These are phyloP conservation scores for Nigrograna mackinnonii DNA, from an alignment of 2,329 filamentous ascomycete genomes.

Conservation along the genomic window DNA sequence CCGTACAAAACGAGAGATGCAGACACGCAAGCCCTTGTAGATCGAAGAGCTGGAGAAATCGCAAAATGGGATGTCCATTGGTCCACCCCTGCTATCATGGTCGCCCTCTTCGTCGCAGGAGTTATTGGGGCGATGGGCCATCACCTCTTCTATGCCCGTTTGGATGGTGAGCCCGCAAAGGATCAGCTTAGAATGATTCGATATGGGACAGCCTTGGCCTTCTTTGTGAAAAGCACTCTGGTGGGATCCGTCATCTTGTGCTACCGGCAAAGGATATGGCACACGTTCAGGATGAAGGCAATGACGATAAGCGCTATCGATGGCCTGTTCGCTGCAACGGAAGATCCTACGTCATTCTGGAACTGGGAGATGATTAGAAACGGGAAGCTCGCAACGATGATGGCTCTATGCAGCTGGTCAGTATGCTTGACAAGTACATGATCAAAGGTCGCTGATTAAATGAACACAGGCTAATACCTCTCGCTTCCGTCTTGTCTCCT, in stretches of 20 bases:
- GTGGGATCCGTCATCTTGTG: conserved; percentile 37
- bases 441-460: background rate
- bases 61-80: conserved; percentile 42
- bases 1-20: conserved; percentile 31
- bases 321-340: conserved; percentile 38
- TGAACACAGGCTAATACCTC: conserved; percentile 34
- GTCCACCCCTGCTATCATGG: conserved; percentile 33
- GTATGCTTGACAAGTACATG: conserved; percentile 4
- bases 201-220: conserved; percentile 41
- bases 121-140: conserved; percentile 36
- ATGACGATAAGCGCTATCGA: conserved; percentile 43
- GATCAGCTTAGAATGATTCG: conserved; percentile 38
- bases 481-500: conserved; percentile 41
- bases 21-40: conserved; percentile 34
- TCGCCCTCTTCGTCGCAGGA: conserved; percentile 31
- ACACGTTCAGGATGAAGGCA: conserved; percentile 37
- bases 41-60: conserved; percentile 34
- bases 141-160: conserved; percentile 35
- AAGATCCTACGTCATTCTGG: conserved; percentile 32
- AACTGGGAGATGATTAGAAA: conserved; percentile 40
- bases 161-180: conserved; percentile 32
- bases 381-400: conserved; percentile 39
- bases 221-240: conserved; percentile 41
- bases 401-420: conserved; percentile 39
- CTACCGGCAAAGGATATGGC: conserved; percentile 43